Percentiles rank a stretch among this genome's conserved stretches.
These are phyloP conservation scores for Purshia tridentata DNA, from an alignment of 306 rosid species.

Conservation along the genomic window DNA sequence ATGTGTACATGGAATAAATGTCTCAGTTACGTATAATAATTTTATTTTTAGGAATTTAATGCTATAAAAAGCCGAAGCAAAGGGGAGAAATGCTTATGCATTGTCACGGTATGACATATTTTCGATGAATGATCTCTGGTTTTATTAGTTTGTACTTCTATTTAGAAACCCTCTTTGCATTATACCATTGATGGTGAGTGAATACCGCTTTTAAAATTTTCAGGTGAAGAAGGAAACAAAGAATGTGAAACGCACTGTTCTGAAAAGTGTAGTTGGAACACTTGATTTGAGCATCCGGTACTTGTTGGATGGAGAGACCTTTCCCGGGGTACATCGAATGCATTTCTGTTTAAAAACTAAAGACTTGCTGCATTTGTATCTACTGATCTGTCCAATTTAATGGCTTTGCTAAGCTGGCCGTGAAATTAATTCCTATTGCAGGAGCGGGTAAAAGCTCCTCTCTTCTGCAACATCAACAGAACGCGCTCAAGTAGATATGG, in stretches of 20 bases:
- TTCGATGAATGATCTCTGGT: not conserved
- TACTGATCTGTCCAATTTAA: conserved; percentile 11
- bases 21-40: not conserved
- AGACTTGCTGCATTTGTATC: conserved; percentile 6
- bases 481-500: conserved; percentile 58
- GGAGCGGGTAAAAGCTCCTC: conserved; percentile 68
- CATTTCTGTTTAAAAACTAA: conserved; percentile 13
- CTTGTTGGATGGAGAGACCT: conserved; percentile 81
- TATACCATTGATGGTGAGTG: not conserved
- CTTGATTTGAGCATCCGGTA: conserved; percentile 73
- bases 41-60: conserved; percentile 57
- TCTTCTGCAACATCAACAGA: conserved; percentile 52
- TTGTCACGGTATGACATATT: conserved; percentile 62
- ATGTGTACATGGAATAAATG: conserved; percentile 7
- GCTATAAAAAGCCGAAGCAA: conserved; percentile 54
- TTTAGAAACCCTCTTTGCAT: not conserved
- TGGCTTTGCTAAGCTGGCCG: conserved; percentile 19
- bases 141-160: conserved; percentile 9
- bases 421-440: conserved; percentile 27
- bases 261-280: conserved; percentile 85
- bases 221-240: conserved; percentile 78
- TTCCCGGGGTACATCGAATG: conserved; percentile 66
- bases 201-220: conserved; percentile 32
- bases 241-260: conserved; percentile 50
- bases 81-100: conserved; percentile 54